Conservation (phyloP, 495 filamentous ascomycete species). For the Trypethelium eluteriae region DNA sequence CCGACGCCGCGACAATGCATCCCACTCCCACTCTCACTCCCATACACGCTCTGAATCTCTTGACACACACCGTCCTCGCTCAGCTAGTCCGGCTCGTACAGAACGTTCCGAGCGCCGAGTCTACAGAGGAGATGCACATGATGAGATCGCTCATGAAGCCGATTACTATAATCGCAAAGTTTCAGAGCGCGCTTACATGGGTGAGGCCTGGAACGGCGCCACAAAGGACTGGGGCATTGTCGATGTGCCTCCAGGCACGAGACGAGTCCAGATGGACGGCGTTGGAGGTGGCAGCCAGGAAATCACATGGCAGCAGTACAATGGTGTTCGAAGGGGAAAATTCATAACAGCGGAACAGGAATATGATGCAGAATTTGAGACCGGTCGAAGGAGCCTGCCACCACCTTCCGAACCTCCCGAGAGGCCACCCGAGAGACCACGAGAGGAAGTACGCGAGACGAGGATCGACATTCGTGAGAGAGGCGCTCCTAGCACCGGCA, state of each 20-base stretch:
- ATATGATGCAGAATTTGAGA: conserved; percentile 25
- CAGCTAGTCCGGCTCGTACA: conserved; percentile 17
- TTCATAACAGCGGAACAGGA: conserved; percentile 52
- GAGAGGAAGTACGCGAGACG: conserved; percentile 41
- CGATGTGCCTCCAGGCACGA: conserved; percentile 71
- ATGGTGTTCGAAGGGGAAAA: conserved; percentile 61
- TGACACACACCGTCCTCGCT: conserved; percentile 15
- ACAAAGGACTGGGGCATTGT: conserved; percentile 69
- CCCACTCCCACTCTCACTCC: conserved; percentile 5
- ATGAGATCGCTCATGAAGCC: conserved; percentile 48
- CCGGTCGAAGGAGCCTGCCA: conserved; percentile 22
- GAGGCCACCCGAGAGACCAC: conserved; percentile 21
- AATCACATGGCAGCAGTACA: conserved; percentile 68
- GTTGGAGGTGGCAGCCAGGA: conserved; percentile 58
- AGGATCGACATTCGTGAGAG: conserved; percentile 28
- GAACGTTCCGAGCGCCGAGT: conserved; percentile 21
- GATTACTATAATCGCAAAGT: conserved; percentile 59
- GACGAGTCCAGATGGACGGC: conserved; percentile 67
- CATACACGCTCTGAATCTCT: conserved; percentile 11
- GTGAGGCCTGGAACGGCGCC: conserved; percentile 59
- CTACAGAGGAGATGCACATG: conserved; percentile 17
- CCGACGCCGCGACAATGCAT: conserved; percentile 8
- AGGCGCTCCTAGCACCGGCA: conserved; percentile 22
- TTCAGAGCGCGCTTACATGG: conserved; percentile 51
- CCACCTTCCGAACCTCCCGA: conserved; percentile 21